These are phyloP conservation scores for Boletus huronensis DNA, from an alignment of 768 basidiomycete species.

Conservation along the genomic window DNA sequence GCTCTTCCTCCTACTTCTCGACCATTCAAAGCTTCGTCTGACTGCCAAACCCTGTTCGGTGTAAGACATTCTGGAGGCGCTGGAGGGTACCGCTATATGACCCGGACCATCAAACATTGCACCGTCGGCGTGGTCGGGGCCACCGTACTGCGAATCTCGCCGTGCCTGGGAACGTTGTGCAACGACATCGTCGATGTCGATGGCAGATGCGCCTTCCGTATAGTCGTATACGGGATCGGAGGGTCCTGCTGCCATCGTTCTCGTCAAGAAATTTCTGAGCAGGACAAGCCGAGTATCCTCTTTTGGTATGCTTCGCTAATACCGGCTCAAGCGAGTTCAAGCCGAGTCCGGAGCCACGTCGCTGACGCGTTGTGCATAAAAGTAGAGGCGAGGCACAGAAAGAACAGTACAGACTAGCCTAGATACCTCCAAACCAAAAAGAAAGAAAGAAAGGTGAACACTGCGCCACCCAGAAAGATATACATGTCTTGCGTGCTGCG, in stretches of 20 bases:
- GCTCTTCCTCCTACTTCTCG: slow-evolving; percentile 49
- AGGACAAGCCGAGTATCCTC: neutral
- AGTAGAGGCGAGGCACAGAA: neutral
- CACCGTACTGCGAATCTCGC: slow-evolving; percentile 63
- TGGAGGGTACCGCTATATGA: slow-evolving; percentile 67
- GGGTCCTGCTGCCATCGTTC: slow-evolving; percentile 16
- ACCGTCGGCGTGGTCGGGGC: slow-evolving; percentile 50
- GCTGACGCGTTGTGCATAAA: neutral
- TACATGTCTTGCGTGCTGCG: slow-evolving; percentile 91
- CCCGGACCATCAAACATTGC: slow-evolving; percentile 75
- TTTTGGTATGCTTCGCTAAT: slow-evolving; percentile 14
- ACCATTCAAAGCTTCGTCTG: slow-evolving; percentile 55
- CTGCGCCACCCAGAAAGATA: slow-evolving; percentile 82
- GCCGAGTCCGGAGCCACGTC: neutral
- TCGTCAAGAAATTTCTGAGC: neutral
- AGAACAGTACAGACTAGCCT: slow-evolving; percentile 39
- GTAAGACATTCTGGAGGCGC: slow-evolving; percentile 75
- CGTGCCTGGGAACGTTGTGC: slow-evolving; percentile 49
- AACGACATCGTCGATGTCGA: slow-evolving; percentile 68
- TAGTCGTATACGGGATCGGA: slow-evolving; percentile 51
- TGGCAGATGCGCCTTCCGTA: slow-evolving; percentile 79
- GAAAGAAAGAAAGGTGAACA: slow-evolving; percentile 91
- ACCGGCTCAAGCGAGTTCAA: neutral
- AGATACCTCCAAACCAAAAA: slow-evolving; percentile 90
- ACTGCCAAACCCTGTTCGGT: slow-evolving; percentile 39